Conservation (phyloP, 2,329 filamentous ascomycete species). For the Alternaria gaisen region DNA sequence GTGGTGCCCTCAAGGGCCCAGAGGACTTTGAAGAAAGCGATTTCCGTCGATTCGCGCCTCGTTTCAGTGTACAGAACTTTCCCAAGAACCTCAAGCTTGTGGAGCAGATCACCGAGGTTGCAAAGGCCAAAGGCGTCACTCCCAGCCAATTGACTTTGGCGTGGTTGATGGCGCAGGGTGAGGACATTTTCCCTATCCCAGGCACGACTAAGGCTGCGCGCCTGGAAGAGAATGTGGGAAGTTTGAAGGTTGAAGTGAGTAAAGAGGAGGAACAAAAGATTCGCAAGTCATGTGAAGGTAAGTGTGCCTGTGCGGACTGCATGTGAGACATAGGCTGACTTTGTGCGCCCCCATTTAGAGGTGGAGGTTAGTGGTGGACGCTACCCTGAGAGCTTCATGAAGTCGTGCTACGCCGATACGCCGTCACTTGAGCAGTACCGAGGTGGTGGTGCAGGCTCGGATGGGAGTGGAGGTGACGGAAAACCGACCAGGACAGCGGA, state of each 20-base stretch:
- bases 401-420: conserved; percentile 52
- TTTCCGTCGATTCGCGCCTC: conserved; percentile 44
- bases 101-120: conserved; percentile 40
- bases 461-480: background rate
- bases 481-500: conserved; percentile 13
- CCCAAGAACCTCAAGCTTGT: conserved; percentile 50
- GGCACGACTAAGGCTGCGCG: conserved; percentile 51
- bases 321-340: too few relatives aligned
- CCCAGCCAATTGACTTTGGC: conserved; percentile 65
- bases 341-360: background rate
- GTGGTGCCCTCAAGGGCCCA: conserved; percentile 42
- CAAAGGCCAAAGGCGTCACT: conserved; percentile 62
- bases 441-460: background rate
- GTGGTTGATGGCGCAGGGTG: conserved; percentile 55
- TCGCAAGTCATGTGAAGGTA: conserved; percentile 29
- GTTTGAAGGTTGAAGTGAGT: conserved; percentile 38
- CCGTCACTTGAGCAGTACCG: conserved; percentile 32
- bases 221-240: conserved; percentile 44
- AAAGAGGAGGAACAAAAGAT: conserved; percentile 43
- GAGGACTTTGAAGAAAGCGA: conserved; percentile 57
- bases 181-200: conserved; percentile 65
- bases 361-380: conserved; percentile 56
- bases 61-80: conserved; percentile 55
- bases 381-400: conserved; percentile 51
- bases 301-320: too few relatives aligned